Percentiles rank a stretch among this genome's conserved stretches.
phyloP scores from a whole-genome alignment of 768 basidiomycete genomes.

The Tephrocybe sp. region DNA sequence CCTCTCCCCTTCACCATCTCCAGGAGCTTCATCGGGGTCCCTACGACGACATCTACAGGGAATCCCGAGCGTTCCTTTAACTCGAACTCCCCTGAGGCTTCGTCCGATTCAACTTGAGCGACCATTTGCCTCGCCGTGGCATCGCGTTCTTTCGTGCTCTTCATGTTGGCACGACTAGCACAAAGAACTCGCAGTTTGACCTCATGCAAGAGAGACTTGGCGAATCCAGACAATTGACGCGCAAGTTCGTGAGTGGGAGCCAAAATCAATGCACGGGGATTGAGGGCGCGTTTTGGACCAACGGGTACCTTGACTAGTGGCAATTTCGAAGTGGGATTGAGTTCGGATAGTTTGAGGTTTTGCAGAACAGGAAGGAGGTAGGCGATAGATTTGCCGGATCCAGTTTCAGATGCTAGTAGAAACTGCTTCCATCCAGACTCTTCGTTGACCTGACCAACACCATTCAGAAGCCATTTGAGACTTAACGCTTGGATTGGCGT shows the following conservation, averaged over 20 bases:
- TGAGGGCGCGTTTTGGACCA: slow-evolving; percentile 34
- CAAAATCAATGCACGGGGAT: slow-evolving; percentile 78
- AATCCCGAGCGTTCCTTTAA: slow-evolving; percentile 19
- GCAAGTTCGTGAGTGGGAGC: slow-evolving; percentile 90
- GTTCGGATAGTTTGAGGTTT: slow-evolving; percentile 68
- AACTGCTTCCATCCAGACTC: slow-evolving; percentile 43
- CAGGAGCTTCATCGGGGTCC: slow-evolving; percentile 63
- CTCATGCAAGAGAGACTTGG: slow-evolving; percentile 73
- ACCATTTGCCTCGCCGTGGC: slow-evolving; percentile 53
- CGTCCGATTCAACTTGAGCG: slow-evolving; percentile 27
- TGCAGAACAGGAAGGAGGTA: slow-evolving; percentile 87
- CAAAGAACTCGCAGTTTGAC: slow-evolving; percentile 78
- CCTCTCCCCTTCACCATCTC: slow-evolving; percentile 57
- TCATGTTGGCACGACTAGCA: slow-evolving; percentile 59
- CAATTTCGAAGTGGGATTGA: slow-evolving; percentile 13
- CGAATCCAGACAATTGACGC: slow-evolving; percentile 73
- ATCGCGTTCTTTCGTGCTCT: slow-evolving; percentile 27
- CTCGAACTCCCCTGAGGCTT: slow-evolving; percentile 20
- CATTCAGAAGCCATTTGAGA: slow-evolving; percentile 59
- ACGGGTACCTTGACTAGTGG: neutral
- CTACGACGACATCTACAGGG: slow-evolving; percentile 55
- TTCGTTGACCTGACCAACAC: slow-evolving; percentile 13
- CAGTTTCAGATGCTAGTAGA: slow-evolving; percentile 86
- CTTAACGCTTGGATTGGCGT: slow-evolving; percentile 82
- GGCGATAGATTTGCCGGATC: slow-evolving; percentile 90